phyloP scores from a whole-genome alignment of 108 stramenopile species.

The Seminavis robusta region DNA sequence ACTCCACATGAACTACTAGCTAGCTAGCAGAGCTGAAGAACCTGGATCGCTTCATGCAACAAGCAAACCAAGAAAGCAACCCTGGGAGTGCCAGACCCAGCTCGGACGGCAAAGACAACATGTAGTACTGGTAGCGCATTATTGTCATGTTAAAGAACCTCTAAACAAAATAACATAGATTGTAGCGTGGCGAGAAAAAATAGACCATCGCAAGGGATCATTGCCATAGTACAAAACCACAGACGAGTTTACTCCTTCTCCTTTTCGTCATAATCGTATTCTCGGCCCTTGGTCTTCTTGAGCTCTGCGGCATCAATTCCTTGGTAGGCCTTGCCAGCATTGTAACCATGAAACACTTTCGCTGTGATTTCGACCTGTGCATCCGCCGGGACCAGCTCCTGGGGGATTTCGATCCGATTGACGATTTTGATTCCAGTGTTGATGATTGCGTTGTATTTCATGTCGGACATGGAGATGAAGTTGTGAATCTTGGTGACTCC shows the following conservation, averaged over 20 bases:
- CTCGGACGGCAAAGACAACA: too few relatives aligned
- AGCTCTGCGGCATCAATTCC: slow-evolving; percentile 80
- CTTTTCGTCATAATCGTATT: slow-evolving; percentile 58
- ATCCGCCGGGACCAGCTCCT: slow-evolving; percentile 94
- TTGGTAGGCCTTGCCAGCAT: slow-evolving; percentile 90
- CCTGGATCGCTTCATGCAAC: too few relatives aligned
- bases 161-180: too few relatives aligned
- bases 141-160: too few relatives aligned
- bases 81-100: too few relatives aligned
- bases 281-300: slow-evolving; percentile 87
- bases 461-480: slow-evolving; percentile 98
- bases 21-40: too few relatives aligned
- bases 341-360: slow-evolving; percentile 98
- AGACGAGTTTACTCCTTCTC: not conserved
- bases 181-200: too few relatives aligned
- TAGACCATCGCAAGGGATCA: too few relatives aligned
- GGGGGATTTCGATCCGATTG: slow-evolving; percentile 97
- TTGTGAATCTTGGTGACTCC: slow-evolving; percentile 95
- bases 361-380: slow-evolving; percentile 99
- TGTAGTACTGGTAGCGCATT: too few relatives aligned
- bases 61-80: too few relatives aligned
- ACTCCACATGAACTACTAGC: too few relatives aligned
- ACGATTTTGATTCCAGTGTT: slow-evolving; percentile 95
- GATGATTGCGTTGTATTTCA: slow-evolving; percentile 99
- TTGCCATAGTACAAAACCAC: too few relatives aligned